Evolutionary conservation across 768 basidiomycete species (phyloP).

Genomic region (Glaciozyma antarctica): DNA sequence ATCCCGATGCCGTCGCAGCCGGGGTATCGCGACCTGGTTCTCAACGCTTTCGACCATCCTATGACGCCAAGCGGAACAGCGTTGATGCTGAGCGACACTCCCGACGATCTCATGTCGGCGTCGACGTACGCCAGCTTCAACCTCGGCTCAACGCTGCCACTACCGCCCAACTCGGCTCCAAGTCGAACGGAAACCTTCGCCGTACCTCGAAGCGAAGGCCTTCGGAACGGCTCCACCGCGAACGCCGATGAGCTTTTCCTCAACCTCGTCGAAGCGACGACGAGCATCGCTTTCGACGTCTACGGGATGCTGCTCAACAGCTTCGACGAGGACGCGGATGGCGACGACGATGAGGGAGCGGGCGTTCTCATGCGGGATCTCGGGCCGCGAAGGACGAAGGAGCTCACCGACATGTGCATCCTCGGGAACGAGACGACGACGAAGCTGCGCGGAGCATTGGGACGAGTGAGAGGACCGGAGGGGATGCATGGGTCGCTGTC

Average conservation of each 20-base stretch:
- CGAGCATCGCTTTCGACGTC: conserved; percentile 23
- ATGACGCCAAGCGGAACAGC: conserved; percentile 22
- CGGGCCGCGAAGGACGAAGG: conserved; percentile 12
- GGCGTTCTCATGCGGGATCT: conserved; percentile 6
- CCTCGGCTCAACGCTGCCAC: background rate
- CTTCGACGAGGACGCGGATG: conserved; percentile 18
- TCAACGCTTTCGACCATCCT: conserved; percentile 29
- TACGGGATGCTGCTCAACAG: conserved; percentile 31
- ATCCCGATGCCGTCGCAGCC: conserved; percentile 13
- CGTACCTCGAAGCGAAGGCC: background rate
- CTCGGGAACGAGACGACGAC: conserved; percentile 20
- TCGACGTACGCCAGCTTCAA: background rate
- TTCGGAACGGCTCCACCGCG: background rate
- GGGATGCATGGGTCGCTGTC: background rate
- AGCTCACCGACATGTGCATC: conserved; percentile 26
- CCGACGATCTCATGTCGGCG: background rate
- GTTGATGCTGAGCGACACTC: conserved; percentile 6
- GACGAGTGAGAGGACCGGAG: conserved; percentile 12
- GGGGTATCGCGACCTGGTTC: conserved; percentile 19
- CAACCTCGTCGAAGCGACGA: conserved; percentile 27
- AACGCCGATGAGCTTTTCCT: conserved; percentile 17
- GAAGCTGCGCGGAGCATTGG: conserved; percentile 14
- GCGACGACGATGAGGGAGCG: background rate
- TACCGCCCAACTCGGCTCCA: background rate
- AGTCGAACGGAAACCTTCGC: background rate